Base-by-base conservation (phyloP, 2,329 filamentous ascomycete species). In the Claviceps cyperi region DNA sequence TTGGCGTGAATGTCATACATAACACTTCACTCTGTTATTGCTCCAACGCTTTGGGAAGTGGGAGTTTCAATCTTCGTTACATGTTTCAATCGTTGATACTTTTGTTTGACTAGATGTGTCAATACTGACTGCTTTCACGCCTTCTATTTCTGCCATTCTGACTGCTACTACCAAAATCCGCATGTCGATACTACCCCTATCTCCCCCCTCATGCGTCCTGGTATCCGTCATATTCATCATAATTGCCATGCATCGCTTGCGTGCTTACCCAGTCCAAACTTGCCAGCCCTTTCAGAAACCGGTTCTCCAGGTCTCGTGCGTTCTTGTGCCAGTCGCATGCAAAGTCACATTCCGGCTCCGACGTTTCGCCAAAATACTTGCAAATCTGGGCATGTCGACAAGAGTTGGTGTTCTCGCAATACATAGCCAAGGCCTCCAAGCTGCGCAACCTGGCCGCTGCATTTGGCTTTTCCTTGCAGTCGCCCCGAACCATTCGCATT, bases 301-400 rank as follows among this genome's bases (percentile, higher is more conserved):
- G 72, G 57, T 64, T 73, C 58, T 75, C 75, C 53, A 89, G 63
- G 15, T 69, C 75, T 39, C 68, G 64, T 1, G 72, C 60, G 59
- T 89, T 82, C 64, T 88, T 89, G 62, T 87, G 85, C 69, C 79
- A 84, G 62, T 90, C 85, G 59, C 85, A 90, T 2, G 85, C 85
- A 68, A 77, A 85, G 56, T 87, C 79, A 58, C 85, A 90, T 19
- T 70, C 69, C 2, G 79, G 77, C 13, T 67, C 63, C 43, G 68
- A 61, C 15, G 62, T 64, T 62, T 91, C 86, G 2, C 84, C 85
- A 67, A 92, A 94, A 61, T 92, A 91, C 47, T 75, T 74, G 55
- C 79, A 82, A 50, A 94, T 87, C 22, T 82, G 64, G 46, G 77
- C 74, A 60, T 97, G 91, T 46, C 89, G 76, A 61, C 91, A 97